Base-by-base conservation (phyloP, 805 yeast genomes). In the Schwanniomyces yamadae region DNA sequence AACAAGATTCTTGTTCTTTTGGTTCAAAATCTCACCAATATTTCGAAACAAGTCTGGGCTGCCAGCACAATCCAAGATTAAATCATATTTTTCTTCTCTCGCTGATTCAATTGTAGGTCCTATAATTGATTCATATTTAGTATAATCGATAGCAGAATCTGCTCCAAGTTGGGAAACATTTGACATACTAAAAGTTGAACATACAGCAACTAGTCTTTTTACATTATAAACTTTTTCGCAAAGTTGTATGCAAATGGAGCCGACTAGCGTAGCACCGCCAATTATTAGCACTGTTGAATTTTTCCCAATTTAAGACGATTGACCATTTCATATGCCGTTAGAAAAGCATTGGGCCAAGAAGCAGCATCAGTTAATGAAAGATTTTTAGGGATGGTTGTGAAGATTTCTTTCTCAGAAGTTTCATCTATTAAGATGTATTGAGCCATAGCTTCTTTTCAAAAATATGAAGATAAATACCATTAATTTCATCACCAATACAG, bases 181-280 rank as follows among this genome's bases (percentile, higher is more conserved):
- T 6, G 59, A 71, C 13, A 61, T 54, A 9, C 86, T 74, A 7
- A 62, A 52, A 0, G 71, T 56, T 3, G 83, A 78, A 50, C 82
- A 75, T 3, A 79, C 69, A 17, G 76, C 79, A 4, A 76, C 80
- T 15, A 86, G 74, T 9, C 69, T 69, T 17, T 61, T 59, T 6
- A 78, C 76, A 2, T 67, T 58, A 29, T 48, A 44, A 4, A 38
- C 35, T 54, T 75, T 80, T n/a, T n/a, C n/a, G 7, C 82, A 77
- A 26, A 84, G 54, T 54, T 80, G 85, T 23, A 77, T 62, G 4
- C 72, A 66, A 40, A 66, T 69, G 19, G 69, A 53, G 15, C 90
- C 89, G 11, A 83, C 89, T 10, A 81, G 61, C 1, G 95, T 79
- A 6, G 84, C 80, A 17, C 84, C 91, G 24, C 95, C 95, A 31